Evolutionary conservation across 768 basidiomycete species (phyloP).

Genomic region (Kwoniella pini): DNA sequence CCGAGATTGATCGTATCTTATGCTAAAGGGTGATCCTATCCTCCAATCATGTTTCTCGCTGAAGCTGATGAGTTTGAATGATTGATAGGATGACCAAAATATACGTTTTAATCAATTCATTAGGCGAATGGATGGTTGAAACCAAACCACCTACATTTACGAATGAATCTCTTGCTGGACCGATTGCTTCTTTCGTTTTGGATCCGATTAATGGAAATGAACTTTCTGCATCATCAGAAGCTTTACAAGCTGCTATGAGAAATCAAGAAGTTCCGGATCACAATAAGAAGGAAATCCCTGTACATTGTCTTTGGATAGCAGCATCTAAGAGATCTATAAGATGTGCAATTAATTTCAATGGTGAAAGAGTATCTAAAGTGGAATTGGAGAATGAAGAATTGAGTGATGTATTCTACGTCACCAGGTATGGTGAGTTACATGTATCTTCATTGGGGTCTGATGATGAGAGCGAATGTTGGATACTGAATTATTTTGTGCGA

Average conservation of each 20-base stretch:
- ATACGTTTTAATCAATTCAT: slow-evolving; percentile 61
- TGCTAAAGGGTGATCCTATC: slow-evolving; percentile 46
- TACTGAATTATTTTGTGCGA: too few relatives aligned
- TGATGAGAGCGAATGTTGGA: too few relatives aligned
- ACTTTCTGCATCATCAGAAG: slow-evolving; percentile 40
- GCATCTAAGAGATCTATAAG: slow-evolving; percentile 66
- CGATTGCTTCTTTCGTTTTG: slow-evolving; percentile 54
- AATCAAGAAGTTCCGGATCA: slow-evolving; percentile 56
- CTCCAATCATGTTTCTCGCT: not conserved
- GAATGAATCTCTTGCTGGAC: slow-evolving; percentile 54
- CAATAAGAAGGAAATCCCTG: slow-evolving; percentile 41
- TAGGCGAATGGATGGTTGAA: slow-evolving; percentile 56
- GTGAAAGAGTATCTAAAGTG: slow-evolving; percentile 66
- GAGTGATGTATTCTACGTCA: slow-evolving; percentile 61
- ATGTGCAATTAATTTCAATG: slow-evolving; percentile 63
- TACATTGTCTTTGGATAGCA: slow-evolving; percentile 60
- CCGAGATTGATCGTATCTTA: slow-evolving; percentile 66
- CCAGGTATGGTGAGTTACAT: slow-evolving; percentile 62
- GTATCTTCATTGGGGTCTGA: not conserved
- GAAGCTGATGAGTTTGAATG: slow-evolving; percentile 31
- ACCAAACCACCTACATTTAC: slow-evolving; percentile 52
- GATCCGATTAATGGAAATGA: slow-evolving; percentile 59
- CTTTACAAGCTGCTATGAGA: slow-evolving; percentile 57
- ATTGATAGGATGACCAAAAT: slow-evolving; percentile 63
- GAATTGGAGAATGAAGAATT: slow-evolving; percentile 67